Percentiles rank a stretch among this genome's conserved stretches.
Evolutionary conservation across 768 basidiomycete species (phyloP).

Genomic region (Termitomyces sp.): DNA sequence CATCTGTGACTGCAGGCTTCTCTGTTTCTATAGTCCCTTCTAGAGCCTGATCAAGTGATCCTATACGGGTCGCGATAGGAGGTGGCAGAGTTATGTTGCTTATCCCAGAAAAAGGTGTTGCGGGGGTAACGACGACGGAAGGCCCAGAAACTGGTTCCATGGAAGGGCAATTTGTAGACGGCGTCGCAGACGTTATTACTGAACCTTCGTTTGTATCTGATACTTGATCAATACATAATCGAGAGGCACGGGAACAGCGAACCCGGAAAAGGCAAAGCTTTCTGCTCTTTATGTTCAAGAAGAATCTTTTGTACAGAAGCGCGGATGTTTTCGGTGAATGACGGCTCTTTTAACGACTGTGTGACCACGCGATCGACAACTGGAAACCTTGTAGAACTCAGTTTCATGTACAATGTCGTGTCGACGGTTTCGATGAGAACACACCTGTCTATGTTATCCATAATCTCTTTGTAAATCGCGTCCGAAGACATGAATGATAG

Average conservation of each 20-base stretch:
- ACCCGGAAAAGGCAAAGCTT: constrained; percentile 11
- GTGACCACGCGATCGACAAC: constrained; percentile 58
- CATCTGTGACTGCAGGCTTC: constrained; percentile 1
- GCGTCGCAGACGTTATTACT: constrained; percentile 6
- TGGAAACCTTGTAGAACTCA: constrained; percentile 46
- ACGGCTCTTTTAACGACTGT: constrained; percentile 40
- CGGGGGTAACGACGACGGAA: constrained; percentile 7
- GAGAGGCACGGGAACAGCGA: constrained; percentile 6
- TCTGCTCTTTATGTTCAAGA: constrained; percentile 28
- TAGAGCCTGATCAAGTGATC: background rate
- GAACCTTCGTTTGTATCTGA: constrained; percentile 12
- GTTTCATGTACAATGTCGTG: background rate
- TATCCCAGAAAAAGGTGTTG: background rate
- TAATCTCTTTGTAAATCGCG: constrained; percentile 50
- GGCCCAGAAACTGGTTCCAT: constrained; percentile 5
- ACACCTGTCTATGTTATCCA: constrained; percentile 70
- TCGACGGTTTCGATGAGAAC: constrained; percentile 4
- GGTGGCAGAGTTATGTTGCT: constrained; percentile 8
- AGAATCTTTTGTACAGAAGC: constrained; percentile 40
- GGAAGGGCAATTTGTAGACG: constrained; percentile 8
- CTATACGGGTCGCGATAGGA: constrained; percentile 9
- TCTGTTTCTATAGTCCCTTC: constrained; percentile 10
- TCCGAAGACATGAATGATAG: constrained; percentile 49
- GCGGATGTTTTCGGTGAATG: constrained; percentile 38
- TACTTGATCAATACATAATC: constrained; percentile 10